Evolutionary conservation across 495 filamentous ascomycete genomes (phyloP), one percentile per base, ranked within the genome.

Genomic region (Poronia punctata): DNA sequence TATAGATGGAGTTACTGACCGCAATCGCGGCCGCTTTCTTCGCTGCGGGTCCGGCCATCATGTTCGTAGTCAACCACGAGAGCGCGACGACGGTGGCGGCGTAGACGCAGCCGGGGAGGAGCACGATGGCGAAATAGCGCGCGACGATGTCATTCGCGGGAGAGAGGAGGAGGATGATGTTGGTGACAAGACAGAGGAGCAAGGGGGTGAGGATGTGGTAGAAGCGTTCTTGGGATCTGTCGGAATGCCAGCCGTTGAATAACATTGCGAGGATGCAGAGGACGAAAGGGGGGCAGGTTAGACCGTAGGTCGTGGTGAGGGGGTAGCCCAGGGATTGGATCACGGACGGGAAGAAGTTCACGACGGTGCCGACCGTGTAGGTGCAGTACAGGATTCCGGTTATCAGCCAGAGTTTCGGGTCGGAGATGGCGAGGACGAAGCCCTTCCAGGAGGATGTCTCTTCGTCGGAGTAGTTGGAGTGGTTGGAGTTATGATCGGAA

Each of bases 1-100:
- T 59, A 36, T 59, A 59, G 24, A 54, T 35, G 18, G 41, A 33
- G 35, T 54, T 54, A 34, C 50, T 44, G 2, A 54, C 23, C 8
- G 46, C 50, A 17, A 46, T 46, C 12, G 50, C 50, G 5, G 50
- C 46, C 5, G 50, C 50, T 7, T 43, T 30, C 42, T 54, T 54
- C 9, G 39, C 38, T 9, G 35, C 19, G 4, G 47, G 47, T 9
- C 45, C 46, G 12, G 47, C 38, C 10, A 50, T 27, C 14, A 30
- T 45, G 28, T 35, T 43, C 15, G 46, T 53, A n/a, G n/a, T n/a
- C 10, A 49, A 45, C 46, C 42, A 53, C 0, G 47, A 48, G 4
- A 53, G 37, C 9, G 35, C 46, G 19, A 49, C 46, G 12, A 48
- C 36, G 19, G 40, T 46, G 1, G 47, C 21, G 4, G 40, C 26